Percentiles rank a stretch among this genome's conserved stretches.
Conservation (phyloP, 1,139 yeast genomes). For the Yamadazyma spencermartinsiae region DNA sequence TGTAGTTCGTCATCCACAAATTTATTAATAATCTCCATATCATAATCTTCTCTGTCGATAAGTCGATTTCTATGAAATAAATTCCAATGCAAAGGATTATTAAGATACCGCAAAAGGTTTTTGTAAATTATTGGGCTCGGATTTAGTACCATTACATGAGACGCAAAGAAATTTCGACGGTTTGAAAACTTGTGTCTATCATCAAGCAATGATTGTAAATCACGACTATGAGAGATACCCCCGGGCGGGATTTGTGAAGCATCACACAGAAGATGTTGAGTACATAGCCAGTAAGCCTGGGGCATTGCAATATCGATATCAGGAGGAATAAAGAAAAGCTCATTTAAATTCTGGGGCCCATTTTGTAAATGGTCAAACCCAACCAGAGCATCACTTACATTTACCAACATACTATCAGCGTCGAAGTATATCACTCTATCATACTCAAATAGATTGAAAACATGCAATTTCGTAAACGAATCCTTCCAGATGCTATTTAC, state of each 20-base stretch:
- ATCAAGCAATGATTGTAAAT: conserved; percentile 22
- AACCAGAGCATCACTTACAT: conserved; percentile 5
- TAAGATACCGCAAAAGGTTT: conserved; percentile 28
- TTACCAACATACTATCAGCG: conserved; percentile 40
- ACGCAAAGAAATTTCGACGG: conserved; percentile 34
- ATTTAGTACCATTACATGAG: conserved; percentile 47
- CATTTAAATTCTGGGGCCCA: conserved; percentile 26
- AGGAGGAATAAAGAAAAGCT: conserved; percentile 27
- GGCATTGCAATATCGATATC: conserved; percentile 34
- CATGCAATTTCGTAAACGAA: conserved; percentile 55
- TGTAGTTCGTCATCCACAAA: conserved; percentile 15
- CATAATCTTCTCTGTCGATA: conserved; percentile 35
- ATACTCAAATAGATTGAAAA: conserved; percentile 51
- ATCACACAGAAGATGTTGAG: conserved; percentile 11
- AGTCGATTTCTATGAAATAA: conserved; percentile 22
- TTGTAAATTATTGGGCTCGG: conserved; percentile 34
- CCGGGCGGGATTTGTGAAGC: background rate
- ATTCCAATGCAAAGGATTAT: conserved; percentile 35
- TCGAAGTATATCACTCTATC: conserved; percentile 41
- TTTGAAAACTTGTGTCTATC: conserved; percentile 33
- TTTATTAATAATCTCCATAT: conserved; percentile 52
- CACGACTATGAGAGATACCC: background rate
- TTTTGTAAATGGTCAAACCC: background rate
- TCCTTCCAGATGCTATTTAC: conserved; percentile 38
- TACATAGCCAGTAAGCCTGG: conserved; percentile 40